Base-by-base conservation (phyloP, 1,284 basidiomycete species). In the Melampsora americana region DNA sequence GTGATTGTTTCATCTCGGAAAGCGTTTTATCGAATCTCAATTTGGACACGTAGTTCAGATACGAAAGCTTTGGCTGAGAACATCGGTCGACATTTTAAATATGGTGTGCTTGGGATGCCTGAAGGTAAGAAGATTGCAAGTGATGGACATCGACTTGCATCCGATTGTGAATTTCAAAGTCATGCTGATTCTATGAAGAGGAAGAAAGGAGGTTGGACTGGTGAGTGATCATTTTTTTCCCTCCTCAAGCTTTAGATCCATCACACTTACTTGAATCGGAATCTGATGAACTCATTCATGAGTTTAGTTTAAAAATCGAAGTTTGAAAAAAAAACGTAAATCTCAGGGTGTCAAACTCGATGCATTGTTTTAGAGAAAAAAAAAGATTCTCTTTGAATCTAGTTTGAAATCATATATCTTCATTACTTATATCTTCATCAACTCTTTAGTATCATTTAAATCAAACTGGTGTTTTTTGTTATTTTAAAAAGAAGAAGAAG, bases 181-280 rank as follows among this genome's bases (percentile, higher is more conserved):
- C 94, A 97, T 86, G 92, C 93, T 84, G 93, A 95, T 84, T 92
- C 90, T 79, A 93, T 96, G 87, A 93, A 91, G 87, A 97, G 96
- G 87, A 74, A 74, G 30, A 66, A 60, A 56, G 39, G 53, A 9
- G 53, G 53, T 14, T 59, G 53, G 53, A 59, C 53, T 59, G 53
- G 53, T 59, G 7, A 59, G 53, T 59, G n/a, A n/a, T 50, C 12
- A 50, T 50, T n/a, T 12, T 50, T 50, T 11, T 50, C n/a, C 46
- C 46, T 50, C n/a, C n/a, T 50, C 46, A 50, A 50, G 11, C 46
- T 12, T 50, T n/a, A 11, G n/a, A 50, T 50, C n/a, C 46, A 50
- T 50, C 46, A 12, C 46, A n/a, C n/a, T 50, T 11, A n/a, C n/a
- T n/a, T n/a, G n/a, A n/a, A n/a, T n/a, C n/a, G n/a, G n/a, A n/a